Conservation (phyloP, 352 stramenopile species). For the Thraustochytrium sp. region DNA sequence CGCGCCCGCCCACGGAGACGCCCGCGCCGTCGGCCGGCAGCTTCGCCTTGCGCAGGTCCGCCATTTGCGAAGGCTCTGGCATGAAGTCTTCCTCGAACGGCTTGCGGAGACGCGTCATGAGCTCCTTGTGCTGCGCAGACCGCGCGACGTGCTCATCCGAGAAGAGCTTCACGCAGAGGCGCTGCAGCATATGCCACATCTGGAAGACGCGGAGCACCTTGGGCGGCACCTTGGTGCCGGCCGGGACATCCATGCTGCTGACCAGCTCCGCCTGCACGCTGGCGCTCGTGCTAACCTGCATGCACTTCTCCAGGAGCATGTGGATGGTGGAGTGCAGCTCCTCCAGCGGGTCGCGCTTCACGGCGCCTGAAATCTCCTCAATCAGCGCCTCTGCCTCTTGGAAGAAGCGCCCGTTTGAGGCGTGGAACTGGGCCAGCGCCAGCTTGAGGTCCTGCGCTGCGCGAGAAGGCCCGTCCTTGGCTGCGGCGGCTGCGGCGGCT, state of each 20-base stretch:
- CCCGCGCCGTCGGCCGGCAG: neutral
- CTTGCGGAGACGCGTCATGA: neutral
- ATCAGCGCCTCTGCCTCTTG: conserved; percentile 95
- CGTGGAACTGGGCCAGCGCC: conserved; percentile 10
- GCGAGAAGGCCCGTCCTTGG: neutral
- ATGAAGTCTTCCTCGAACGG: conserved; percentile 22
- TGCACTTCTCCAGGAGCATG: conserved; percentile 87
- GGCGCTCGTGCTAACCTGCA: conserved; percentile 47
- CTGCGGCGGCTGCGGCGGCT: neutral
- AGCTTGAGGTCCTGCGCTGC: conserved; percentile 53
- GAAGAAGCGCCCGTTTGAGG: conserved; percentile 62
- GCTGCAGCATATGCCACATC: conserved; percentile 29
- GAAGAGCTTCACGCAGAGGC: conserved; percentile 22
- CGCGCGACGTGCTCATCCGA: conserved; percentile 18
- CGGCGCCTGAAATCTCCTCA: conserved; percentile 96
- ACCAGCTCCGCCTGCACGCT: neutral
- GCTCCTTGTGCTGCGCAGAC: neutral
- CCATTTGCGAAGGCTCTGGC: conserved; percentile 1
- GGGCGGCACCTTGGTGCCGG: neutral
- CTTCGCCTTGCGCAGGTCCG: neutral
- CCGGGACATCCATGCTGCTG: neutral
- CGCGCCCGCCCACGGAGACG: neutral
- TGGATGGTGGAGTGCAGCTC: conserved; percentile 92
- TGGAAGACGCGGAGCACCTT: conserved; percentile 7
- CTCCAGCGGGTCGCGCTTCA: conserved; percentile 86